Base-by-base conservation (phyloP, 2,329 filamentous ascomycete species). In the Fusarium verrucosum region DNA sequence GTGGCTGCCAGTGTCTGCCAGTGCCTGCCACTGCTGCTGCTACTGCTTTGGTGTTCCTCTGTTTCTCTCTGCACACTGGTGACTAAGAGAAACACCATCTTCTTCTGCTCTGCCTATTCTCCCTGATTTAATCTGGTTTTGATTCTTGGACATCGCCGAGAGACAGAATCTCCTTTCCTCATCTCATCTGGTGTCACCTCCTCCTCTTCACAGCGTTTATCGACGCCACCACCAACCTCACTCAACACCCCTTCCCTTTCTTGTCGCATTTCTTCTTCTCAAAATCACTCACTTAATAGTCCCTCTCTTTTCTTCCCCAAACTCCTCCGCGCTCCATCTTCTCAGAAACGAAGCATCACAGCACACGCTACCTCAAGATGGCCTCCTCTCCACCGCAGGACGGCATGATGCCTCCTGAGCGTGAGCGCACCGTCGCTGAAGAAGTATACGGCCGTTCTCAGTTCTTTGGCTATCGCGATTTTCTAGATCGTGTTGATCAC, bases 401-500 rank as follows among this genome's bases (percentile, higher is more conserved):
- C n/a, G 58, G 52, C 22, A 59, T 65, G 47, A 55, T 62, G 56
- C 37, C 55, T 20, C 20, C 41, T 14, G 58, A 49, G 10, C 55
- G 53, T 9, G 42, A 49, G 10, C 10, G 16, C 17, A 33, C 56
- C 3, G 19, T 43, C 4, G 22, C 30, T 2, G 30, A 32, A 16
- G 46, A 56, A n/a, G 44, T 35, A 10, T 37, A 49, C 32, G 45
- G 63, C 16, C 72, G 71, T 14, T 74, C 72, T 37, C 70, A 62
- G 16, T 70, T 76, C 47, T 76, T 70, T 41, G 74, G 73, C 19
- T 37, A 76, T 45, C 76, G 79, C 44, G 73, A 79, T 40, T 70
- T 73, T 32, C 67, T 79, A 47, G 76, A 80, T 50, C 66, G 60
- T 17, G 45, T 77, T 17, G 77, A 82, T 42, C 64, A 65, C 36